Conservation (phyloP, 371 early-diverging fungal genomes). For the Capniomyces stellatus region DNA sequence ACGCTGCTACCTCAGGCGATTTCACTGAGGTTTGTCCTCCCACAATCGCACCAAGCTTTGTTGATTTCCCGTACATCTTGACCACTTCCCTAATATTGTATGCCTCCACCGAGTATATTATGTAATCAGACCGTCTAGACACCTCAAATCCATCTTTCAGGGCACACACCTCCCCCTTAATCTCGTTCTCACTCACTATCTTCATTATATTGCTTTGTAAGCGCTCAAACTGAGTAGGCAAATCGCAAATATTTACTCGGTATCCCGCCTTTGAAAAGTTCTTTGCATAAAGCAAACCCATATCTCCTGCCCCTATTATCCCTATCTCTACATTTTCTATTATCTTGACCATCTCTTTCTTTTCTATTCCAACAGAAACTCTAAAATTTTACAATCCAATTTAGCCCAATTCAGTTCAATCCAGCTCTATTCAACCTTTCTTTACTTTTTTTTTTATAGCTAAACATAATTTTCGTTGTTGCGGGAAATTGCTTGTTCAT, state of each 20-base stretch:
- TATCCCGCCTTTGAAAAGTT: slow-evolving; percentile 54
- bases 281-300: slow-evolving; percentile 81
- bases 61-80: slow-evolving; percentile 67
- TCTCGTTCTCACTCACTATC: slow-evolving; percentile 26
- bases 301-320: slow-evolving; percentile 77
- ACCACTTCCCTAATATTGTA: slow-evolving; percentile 68
- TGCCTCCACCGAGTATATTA: slow-evolving; percentile 89
- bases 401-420: too few species aligned
- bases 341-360: too few species aligned
- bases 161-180: slow-evolving; percentile 35
- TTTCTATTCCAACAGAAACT: too few species aligned
- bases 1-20: slow-evolving; percentile 76
- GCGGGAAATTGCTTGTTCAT: too few species aligned
- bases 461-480: too few species aligned
- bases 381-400: too few species aligned
- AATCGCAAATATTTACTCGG: slow-evolving; percentile 67
- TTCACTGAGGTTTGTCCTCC: slow-evolving; percentile 83
- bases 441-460: too few species aligned
- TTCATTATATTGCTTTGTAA: slow-evolving; percentile 26
- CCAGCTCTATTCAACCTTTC: too few species aligned
- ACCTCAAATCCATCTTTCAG: slow-evolving; percentile 66
- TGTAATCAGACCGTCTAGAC: slow-evolving; percentile 66
- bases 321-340: slow-evolving; percentile 36
- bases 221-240: slow-evolving; percentile 27
- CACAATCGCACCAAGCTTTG: slow-evolving; percentile 74